These are phyloP conservation scores for Torrubiella hemipterigena DNA, from an alignment of 2,329 filamentous ascomycete genomes.

Conservation along the genomic window DNA sequence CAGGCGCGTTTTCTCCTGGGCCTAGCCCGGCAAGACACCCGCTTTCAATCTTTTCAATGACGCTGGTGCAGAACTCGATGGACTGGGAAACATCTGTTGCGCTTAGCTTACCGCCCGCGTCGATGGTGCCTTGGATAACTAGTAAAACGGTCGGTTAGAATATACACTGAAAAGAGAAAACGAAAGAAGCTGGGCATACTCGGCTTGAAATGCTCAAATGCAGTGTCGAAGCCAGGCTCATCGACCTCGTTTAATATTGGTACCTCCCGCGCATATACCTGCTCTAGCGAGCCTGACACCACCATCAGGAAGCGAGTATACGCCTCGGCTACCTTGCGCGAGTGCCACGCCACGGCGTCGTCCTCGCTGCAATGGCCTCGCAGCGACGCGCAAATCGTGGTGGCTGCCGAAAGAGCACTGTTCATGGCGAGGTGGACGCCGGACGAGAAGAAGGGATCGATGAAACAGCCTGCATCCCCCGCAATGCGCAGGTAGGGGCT, in stretches of 20 bases:
- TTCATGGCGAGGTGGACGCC: conserved; percentile 32
- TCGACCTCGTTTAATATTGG: conserved; percentile 27
- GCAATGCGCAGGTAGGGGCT: conserved; percentile 24
- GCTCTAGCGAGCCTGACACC: conserved; percentile 19
- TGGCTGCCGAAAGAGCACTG: conserved; percentile 30
- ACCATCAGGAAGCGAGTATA: conserved; percentile 35
- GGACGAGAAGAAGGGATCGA: conserved; percentile 36
- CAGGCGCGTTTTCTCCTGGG: no score
- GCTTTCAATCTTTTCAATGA: no score
- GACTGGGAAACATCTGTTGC: conserved; percentile 17
- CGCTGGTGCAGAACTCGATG: conserved; percentile 19
- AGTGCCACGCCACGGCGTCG: conserved; percentile 26
- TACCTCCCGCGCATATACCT: conserved; percentile 15
- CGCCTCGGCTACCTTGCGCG: conserved; percentile 27
- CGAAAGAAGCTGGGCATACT: conserved; percentile 15
- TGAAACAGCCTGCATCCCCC: conserved; percentile 36
- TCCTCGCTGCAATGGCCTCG: conserved; percentile 24
- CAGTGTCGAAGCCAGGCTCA: conserved; percentile 29
- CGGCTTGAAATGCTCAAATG: conserved; percentile 26
- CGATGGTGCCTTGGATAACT: conserved; percentile 26
- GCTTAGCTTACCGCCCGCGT: conserved; percentile 16
- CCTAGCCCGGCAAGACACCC: no score
- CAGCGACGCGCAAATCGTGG: conserved; percentile 26
- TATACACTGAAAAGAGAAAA: neutral
- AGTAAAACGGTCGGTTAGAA: neutral